Base-by-base conservation (phyloP, 2,329 filamentous ascomycete genomes). In the Cadophora malorum region DNA sequence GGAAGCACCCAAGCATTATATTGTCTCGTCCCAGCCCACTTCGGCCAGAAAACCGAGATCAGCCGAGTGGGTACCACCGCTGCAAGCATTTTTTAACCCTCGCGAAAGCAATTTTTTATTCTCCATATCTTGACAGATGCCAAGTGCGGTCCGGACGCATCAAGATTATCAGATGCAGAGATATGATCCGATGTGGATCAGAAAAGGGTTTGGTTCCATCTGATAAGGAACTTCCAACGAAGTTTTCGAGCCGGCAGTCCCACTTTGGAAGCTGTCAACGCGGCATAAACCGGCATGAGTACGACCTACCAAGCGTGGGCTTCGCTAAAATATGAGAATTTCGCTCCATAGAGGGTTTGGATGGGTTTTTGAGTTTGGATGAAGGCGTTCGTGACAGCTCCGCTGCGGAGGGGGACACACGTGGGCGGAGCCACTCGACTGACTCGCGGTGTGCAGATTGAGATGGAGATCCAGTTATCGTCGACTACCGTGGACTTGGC, bases 151-250 rank as follows among this genome's bases (percentile, higher is more conserved):
- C 19, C n/a, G n/a, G 35, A 33, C 1, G 52, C 25, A 31, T 16
- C 19, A 28, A 66, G 61, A 25, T 66, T 56, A 66, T 68, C 66
- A 65, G 66, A 68, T 68, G 55, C 28, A 65, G 35, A 64, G 66
- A 67, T 67, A 67, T 55, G 64, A 66, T 63, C 59, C 45, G 38
- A 38, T 33, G 65, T 47, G 50, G 50, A 45, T 59, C 33, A 14
- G 7, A 28, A 19, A 28, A 8, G 33, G n/a, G 4, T 25, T 59
- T 41, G 55, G 21, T 59, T 9, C 1, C 21, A 59, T 59, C 62
- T 55, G 62, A 64, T 64, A 56, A 64, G 62, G 16, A 33, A 19
- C 5, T 41, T 23, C 7, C 28, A 47, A 16, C 3, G 16, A 49
- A 8, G 45, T 59, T 59, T 16, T 21, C 12, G 10, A 49, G 33